phyloP scores from a whole-genome alignment of 2,329 filamentous ascomycete species.

The Monilinia fructicola region DNA sequence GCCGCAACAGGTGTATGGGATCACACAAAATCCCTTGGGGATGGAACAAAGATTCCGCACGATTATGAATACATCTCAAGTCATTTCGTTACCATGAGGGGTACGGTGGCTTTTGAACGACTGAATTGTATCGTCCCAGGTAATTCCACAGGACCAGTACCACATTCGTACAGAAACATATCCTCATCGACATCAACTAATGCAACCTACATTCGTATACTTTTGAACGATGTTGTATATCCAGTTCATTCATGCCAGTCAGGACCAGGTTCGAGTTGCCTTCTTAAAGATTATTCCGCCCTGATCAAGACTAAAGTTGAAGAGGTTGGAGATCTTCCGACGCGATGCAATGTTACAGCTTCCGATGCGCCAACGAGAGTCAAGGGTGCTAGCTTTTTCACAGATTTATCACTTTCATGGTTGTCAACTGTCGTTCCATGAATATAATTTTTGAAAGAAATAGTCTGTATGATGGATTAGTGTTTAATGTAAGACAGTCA shows the following conservation, averaged over 20 bases:
- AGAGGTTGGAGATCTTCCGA: not conserved
- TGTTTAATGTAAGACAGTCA: too few relatives aligned
- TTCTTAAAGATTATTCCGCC: constrained; percentile 1
- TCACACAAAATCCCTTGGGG: constrained; percentile 32
- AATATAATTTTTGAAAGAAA: too few relatives aligned
- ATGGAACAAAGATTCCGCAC: constrained; percentile 47
- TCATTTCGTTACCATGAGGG: constrained; percentile 61
- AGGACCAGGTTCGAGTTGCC: constrained; percentile 9
- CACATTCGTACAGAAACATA: not conserved
- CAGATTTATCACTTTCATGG: constrained; percentile 6
- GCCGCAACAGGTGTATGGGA: constrained; percentile 63
- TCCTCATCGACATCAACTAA: not conserved
- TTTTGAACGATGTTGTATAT: constrained; percentile 12
- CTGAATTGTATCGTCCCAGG: not conserved
- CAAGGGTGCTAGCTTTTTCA: constrained; percentile 19
- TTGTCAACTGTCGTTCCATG: not conserved
- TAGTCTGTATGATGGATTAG: too few relatives aligned
- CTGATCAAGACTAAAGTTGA: not conserved
- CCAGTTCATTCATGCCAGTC: not conserved
- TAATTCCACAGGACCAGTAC: not conserved
- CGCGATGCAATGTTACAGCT: constrained; percentile 18
- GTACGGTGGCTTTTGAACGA: constrained; percentile 59
- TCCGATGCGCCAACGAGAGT: not conserved
- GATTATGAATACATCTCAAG: constrained; percentile 55
- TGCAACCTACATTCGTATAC: constrained; percentile 11